A percentile compares a stretch with the other conserved stretches of the same genome.
Conservation (phyloP, 2,329 filamentous ascomycete species). For the Xylaria sp. region DNA sequence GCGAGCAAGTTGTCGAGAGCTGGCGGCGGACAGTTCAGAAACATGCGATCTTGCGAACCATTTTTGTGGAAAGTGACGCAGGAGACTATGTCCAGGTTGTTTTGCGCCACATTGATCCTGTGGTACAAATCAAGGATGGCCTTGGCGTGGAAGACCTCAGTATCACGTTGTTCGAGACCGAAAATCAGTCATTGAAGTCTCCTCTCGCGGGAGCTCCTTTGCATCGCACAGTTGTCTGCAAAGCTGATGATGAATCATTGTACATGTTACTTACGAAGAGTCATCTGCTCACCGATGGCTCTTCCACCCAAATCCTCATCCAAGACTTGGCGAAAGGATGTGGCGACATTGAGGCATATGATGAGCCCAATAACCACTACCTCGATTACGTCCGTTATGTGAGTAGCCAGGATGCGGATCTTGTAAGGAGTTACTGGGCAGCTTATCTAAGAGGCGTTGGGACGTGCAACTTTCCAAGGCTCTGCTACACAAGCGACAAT, state of each 20-base stretch:
- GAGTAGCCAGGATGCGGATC: not conserved
- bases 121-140: not conserved
- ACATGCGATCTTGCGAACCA: slow-evolving; percentile 13
- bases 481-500: not conserved
- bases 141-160: not conserved
- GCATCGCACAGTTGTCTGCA: slow-evolving; percentile 9
- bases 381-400: slow-evolving; percentile 4
- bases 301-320: slow-evolving; percentile 7
- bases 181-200: slow-evolving; percentile 10
- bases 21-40: slow-evolving; percentile 10
- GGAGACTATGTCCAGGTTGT: slow-evolving; percentile 14
- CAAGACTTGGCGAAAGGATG: slow-evolving; percentile 7
- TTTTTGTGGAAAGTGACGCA: slow-evolving; percentile 12
- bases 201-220: slow-evolving; percentile 10
- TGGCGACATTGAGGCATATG: not conserved
- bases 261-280: slow-evolving; percentile 16
- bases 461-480: slow-evolving; percentile 1
- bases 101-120: slow-evolving; percentile 1
- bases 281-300: slow-evolving; percentile 9
- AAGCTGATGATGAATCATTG: not conserved
- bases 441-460: not conserved
- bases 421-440: not conserved
- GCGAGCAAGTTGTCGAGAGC: slow-evolving; percentile 1
- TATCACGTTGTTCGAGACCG: slow-evolving; percentile 9
- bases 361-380: not conserved